phyloP scores from a whole-genome alignment of 441 rosid species.

The Populus hybrid region DNA sequence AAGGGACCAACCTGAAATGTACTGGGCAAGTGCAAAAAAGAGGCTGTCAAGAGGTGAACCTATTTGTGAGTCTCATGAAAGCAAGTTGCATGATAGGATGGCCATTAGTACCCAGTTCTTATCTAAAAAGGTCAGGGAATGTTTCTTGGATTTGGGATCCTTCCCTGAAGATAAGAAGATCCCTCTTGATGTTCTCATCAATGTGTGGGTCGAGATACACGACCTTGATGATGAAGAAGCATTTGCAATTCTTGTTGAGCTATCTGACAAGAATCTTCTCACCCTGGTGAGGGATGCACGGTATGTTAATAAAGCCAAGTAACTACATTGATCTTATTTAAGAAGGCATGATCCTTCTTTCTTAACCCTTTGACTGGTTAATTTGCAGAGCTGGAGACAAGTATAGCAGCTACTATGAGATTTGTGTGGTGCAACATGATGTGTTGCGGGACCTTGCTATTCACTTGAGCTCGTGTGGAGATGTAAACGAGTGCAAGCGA shows the following conservation, averaged over 20 bases:
- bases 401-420: conserved; percentile 65
- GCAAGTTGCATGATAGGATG: conserved; percentile 59
- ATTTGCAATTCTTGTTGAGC: conserved; percentile 64
- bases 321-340: not conserved
- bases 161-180: conserved; percentile 87
- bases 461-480: conserved; percentile 49
- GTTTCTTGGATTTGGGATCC: conserved; percentile 83
- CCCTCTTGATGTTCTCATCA: conserved; percentile 73
- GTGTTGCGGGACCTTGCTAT: conserved; percentile 79
- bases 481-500: conserved; percentile 43
- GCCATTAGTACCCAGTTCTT: conserved; percentile 54
- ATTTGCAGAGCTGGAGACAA: conserved; percentile 57
- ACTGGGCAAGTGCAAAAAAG: conserved; percentile 60
- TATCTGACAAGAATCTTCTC: conserved; percentile 67
- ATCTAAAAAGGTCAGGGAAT: conserved; percentile 50
- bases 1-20: conserved; percentile 50
- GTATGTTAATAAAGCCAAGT: conserved; percentile 27
- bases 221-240: conserved; percentile 53
- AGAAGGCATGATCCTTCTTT: not conserved
- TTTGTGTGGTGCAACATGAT: conserved; percentile 71
- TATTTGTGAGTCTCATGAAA: conserved; percentile 59
- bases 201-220: conserved; percentile 72
- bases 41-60: conserved; percentile 66
- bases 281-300: conserved; percentile 71
- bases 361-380: conserved; percentile 11